These are phyloP conservation scores for Chrysoporthe cubensis DNA, from an alignment of 2,329 filamentous ascomycete genomes.

Conservation along the genomic window DNA sequence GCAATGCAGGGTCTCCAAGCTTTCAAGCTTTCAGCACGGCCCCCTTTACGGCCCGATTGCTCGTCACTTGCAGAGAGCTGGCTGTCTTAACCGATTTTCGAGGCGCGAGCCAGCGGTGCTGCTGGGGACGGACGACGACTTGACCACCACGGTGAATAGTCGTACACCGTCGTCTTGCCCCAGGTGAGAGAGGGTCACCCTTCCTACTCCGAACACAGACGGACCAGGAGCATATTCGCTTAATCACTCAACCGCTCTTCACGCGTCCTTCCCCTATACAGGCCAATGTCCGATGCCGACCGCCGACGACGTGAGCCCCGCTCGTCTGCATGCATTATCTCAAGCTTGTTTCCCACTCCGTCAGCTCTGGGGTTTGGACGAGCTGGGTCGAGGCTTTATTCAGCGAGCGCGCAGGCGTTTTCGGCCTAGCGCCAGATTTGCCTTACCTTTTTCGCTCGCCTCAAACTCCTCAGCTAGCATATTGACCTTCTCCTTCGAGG, in stretches of 20 bases:
- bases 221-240: not conserved
- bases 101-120: not conserved
- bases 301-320: constrained; percentile 17
- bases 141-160: not conserved
- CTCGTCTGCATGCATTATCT: constrained; percentile 22
- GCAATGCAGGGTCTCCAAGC: constrained; percentile 1
- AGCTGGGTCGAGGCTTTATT: constrained; percentile 1
- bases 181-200: not conserved
- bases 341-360: constrained; percentile 22
- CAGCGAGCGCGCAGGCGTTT: constrained; percentile 10
- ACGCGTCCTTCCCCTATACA: not conserved
- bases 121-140: not conserved
- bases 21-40: constrained; percentile 8
- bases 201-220: not conserved
- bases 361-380: constrained; percentile 18
- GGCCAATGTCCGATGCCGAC: constrained; percentile 18
- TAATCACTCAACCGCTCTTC: not conserved
- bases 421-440: constrained; percentile 17
- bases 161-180: not conserved
- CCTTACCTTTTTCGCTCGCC: constrained; percentile 23
- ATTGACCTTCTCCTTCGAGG: constrained; percentile 19
- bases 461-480: constrained; percentile 26
- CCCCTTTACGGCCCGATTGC: not conserved
- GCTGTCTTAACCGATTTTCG: not conserved
- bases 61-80: not conserved